phyloP scores from a whole-genome alignment of 2,329 filamentous ascomycete genomes.

The Zopfia rhizophila region DNA sequence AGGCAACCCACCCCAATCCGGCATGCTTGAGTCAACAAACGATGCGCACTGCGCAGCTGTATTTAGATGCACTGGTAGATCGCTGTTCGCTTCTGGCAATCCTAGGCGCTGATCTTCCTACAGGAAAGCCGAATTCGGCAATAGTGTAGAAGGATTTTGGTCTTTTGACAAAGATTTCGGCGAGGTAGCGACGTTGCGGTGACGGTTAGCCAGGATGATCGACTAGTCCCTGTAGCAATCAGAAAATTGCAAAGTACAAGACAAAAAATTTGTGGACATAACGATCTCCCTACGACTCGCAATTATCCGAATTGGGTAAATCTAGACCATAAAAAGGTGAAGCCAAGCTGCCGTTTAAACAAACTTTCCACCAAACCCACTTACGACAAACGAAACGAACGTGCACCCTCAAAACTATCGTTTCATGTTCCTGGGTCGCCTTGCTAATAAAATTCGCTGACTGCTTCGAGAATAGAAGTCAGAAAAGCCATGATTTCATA shows the following conservation, averaged over 20 bases:
- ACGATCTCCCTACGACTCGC: too few species aligned
- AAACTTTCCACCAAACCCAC: neutral
- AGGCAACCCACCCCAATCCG: constrained; percentile 3
- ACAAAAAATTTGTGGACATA: too few species aligned
- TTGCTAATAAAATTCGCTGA: constrained; percentile 15
- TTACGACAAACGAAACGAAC: constrained; percentile 3
- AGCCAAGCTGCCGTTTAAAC: constrained; percentile 1
- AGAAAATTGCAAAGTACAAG: too few species aligned
- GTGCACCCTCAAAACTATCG: constrained; percentile 28
- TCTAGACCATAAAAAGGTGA: too few species aligned
- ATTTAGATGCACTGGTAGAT: constrained; percentile 15
- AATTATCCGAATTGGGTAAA: too few species aligned
- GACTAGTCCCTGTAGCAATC: too few species aligned
- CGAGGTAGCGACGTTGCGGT: too few species aligned
- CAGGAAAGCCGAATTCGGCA: constrained; percentile 11
- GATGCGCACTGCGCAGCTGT: neutral
- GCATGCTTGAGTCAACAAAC: neutral
- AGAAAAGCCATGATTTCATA: constrained; percentile 5
- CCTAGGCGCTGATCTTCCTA: constrained; percentile 21
- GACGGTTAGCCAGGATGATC: too few species aligned
- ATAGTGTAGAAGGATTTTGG: neutral
- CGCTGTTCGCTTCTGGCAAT: constrained; percentile 23
- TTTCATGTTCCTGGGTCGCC: constrained; percentile 35
- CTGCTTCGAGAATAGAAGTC: constrained; percentile 8
- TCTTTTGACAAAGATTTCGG: too few species aligned